These are phyloP conservation scores for Eucalyptus regnans DNA, from an alignment of 345 rosid genomes.

Conservation along the genomic window DNA sequence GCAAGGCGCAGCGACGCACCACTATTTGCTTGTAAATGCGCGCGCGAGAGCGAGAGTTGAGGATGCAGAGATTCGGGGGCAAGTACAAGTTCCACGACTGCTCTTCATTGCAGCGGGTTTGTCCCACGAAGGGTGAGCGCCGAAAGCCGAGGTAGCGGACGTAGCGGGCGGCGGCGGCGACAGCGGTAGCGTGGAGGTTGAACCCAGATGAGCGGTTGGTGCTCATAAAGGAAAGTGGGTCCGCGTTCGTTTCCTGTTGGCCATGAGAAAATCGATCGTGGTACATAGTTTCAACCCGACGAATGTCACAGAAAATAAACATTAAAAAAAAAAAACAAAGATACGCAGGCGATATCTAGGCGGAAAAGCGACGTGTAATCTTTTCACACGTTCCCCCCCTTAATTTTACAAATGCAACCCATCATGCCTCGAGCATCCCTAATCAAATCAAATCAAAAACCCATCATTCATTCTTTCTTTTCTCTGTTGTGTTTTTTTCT, in stretches of 20 bases:
- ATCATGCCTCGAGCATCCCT: background rate
- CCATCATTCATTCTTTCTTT: background rate
- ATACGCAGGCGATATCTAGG: background rate
- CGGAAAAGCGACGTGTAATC: background rate
- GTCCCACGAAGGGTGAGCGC: background rate
- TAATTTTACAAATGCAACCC: background rate
- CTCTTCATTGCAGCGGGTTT: background rate
- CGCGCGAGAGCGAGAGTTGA: background rate
- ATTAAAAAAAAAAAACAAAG: background rate
- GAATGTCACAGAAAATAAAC: background rate
- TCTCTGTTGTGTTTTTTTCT: background rate
- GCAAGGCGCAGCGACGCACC: background rate
- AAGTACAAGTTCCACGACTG: background rate
- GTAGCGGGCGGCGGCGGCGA: fast-evolving
- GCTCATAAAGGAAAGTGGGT: background rate
- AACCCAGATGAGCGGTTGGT: background rate
- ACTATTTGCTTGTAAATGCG: background rate
- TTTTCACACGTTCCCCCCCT: background rate
- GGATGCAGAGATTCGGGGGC: background rate
- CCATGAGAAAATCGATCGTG: background rate
- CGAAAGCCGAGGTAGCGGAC: background rate
- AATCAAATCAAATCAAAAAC: background rate
- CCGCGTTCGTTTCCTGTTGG: background rate
- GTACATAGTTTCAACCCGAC: background rate
- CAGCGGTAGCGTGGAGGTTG: background rate